A percentile compares a stretch with the other conserved stretches of the same genome.
Conservation (phyloP, 192 early-diverging fungal genomes). For the Podila epigama region DNA sequence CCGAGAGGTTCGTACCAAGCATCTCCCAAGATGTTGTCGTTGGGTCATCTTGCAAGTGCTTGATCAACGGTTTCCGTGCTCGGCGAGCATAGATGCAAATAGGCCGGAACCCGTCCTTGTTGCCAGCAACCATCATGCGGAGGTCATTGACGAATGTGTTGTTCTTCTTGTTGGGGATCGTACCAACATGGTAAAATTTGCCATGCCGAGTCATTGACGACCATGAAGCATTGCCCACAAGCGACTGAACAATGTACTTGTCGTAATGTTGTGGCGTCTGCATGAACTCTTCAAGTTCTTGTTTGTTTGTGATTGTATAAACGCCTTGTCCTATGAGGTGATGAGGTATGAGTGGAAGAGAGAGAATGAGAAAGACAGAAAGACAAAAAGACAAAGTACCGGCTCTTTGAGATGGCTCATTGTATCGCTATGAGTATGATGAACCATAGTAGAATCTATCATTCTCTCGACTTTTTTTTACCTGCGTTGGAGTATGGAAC, state of each 20-base stretch:
- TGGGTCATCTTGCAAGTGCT: slow-evolving; percentile 33
- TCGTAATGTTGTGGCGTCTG: slow-evolving; percentile 81
- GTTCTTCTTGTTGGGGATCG: slow-evolving; percentile 90
- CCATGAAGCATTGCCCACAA: slow-evolving; percentile 90
- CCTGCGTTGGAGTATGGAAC: slow-evolving; percentile 90
- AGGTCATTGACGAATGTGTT: slow-evolving; percentile 86
- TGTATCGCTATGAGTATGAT: too few relatives aligned
- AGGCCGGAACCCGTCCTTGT: slow-evolving; percentile 76
- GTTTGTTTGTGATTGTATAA: slow-evolving; percentile 84
- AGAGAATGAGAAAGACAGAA: not conserved
- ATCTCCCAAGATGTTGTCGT: slow-evolving; percentile 83
- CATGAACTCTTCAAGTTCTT: slow-evolving; percentile 80
- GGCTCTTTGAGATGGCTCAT: too few relatives aligned
- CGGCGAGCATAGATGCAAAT: slow-evolving; percentile 84
- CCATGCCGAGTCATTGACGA: slow-evolving; percentile 74
- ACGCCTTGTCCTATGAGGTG: slow-evolving; percentile 75
- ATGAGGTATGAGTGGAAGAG: not conserved
- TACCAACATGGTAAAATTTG: slow-evolving; percentile 90
- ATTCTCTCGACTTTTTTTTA: slow-evolving; percentile 7
- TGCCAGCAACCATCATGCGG: slow-evolving; percentile 87
- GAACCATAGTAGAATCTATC: too few relatives aligned
- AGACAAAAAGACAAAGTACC: not conserved
- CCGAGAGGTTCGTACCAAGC: slow-evolving; percentile 87
- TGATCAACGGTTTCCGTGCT: slow-evolving; percentile 74
- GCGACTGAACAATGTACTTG: slow-evolving; percentile 90